Evolutionary conservation across 345 rosid species (phyloP).

Genomic region (Dipteronia dyeriana): DNA sequence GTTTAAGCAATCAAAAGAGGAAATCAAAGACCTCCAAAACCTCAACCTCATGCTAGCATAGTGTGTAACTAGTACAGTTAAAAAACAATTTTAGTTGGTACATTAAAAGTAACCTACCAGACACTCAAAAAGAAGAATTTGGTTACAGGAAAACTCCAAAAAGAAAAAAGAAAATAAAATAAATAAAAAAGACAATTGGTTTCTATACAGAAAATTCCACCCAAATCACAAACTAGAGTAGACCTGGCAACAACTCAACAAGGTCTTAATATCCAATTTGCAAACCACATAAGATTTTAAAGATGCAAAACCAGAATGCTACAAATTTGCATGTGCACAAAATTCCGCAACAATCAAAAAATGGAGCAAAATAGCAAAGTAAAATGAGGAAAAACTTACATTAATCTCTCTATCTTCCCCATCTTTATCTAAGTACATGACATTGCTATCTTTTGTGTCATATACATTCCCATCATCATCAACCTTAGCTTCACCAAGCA

Average conservation of each 20-base stretch:
- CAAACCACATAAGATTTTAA: not conserved
- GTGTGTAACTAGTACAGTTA: not conserved
- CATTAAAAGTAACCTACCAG: not conserved
- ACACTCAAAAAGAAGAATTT: not conserved
- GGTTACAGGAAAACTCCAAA: no score
- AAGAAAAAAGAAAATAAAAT: no score
- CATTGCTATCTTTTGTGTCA: constrained; percentile 64
- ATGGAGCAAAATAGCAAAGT: not conserved
- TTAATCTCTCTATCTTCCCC: constrained; percentile 94
- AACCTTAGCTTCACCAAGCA: constrained; percentile 88
- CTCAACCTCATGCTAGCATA: not conserved
- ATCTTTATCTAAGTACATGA: constrained; percentile 79
- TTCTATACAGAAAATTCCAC: no score
- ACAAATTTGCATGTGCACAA: not conserved
- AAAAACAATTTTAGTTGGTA: not conserved
- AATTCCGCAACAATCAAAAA: not conserved
- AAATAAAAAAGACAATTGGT: no score
- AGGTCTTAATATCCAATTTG: not conserved
- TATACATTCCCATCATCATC: constrained; percentile 82
- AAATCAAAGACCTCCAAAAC: not conserved
- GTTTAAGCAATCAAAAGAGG: not conserved
- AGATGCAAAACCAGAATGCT: not conserved
- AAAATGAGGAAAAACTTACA: constrained; percentile 38
- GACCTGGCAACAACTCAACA: not conserved
- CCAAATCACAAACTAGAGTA: no score